Base-by-base conservation (phyloP, 2,329 filamentous ascomycete species). In the Apiospora koreana region DNA sequence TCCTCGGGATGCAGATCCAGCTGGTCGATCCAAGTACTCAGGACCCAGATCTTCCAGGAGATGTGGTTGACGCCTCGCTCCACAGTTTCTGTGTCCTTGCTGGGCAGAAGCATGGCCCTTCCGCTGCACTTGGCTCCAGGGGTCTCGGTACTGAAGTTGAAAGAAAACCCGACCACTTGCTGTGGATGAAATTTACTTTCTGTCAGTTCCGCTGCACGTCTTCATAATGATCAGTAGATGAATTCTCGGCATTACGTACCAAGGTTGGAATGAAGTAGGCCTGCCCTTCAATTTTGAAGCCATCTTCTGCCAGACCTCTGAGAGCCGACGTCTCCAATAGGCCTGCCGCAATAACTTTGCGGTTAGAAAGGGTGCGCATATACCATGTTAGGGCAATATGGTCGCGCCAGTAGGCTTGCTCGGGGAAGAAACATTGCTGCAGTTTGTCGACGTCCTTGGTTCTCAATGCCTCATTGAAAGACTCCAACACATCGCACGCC, bases 361-460 rank as follows among this genome's bases (percentile, higher is more conserved):
- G 71, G 0, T 69, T 69, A 3, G 41, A 72, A 62, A 82, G 80
- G 2, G 80, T 82, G 14, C 81, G 79, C n/a, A 81, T 48, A 54
- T 82, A 79, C 68, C 74, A 81, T 0, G 81, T 83, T 28, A 83
- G 69, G 0, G 80, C 80, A 31, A 83, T 43, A 50, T 75, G 71
- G 67, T 83, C 81, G 25, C 77, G 79, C 80, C 80, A 82, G 72
- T 78, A 82, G 5, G 79, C 76, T 72, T 82, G 79, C 2, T 68
- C 71, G 3, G 70, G 6, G 58, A 77, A 77, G 71, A 82, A 82
- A 58, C 77, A 79, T 43, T 21, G 38, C 10, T 72, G 72, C 1
- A 82, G 68, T 1, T 71, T 69, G 3, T 68, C 35, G 7, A 65
- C 68, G 69, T 81, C 75, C 6, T 70, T 68, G 14, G 65, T 62